Evolutionary conservation across 2,329 filamentous ascomycete species (phyloP).

Genomic region (Paraphoma chrysanthemicola): DNA sequence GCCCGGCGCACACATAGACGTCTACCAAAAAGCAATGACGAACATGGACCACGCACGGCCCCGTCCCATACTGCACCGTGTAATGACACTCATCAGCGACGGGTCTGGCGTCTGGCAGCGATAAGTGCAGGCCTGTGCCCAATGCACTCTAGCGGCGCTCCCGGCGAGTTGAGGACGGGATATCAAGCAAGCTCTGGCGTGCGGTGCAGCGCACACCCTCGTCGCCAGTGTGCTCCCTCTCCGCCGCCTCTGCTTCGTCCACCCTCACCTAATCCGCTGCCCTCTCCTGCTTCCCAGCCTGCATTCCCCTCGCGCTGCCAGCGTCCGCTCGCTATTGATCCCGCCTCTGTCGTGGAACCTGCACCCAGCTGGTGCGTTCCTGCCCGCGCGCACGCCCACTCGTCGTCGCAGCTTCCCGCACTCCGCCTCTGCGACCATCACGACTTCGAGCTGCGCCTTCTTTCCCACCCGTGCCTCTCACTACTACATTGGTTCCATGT

Average conservation of each 20-base stretch:
- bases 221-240: neutral
- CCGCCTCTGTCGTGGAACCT: conserved; percentile 22
- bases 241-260: conserved; percentile 5
- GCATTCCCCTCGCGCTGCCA: conserved; percentile 15
- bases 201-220: conserved; percentile 11
- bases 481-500: conserved; percentile 40
- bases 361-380: conserved; percentile 20
- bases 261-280: neutral
- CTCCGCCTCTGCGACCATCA: conserved; percentile 13
- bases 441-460: conserved; percentile 9
- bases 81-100: conserved; percentile 19
- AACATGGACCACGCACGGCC: conserved; percentile 21
- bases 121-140: conserved; percentile 25
- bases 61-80: conserved; percentile 5
- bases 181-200: conserved; percentile 16
- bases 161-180: conserved; percentile 14
- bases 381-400: conserved; percentile 13
- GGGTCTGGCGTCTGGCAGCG: conserved; percentile 22
- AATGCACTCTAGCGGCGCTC: conserved; percentile 23
- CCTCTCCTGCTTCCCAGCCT: neutral
- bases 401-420: conserved; percentile 16
- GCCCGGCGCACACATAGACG: neutral
- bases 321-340: conserved; percentile 28
- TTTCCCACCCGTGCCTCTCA: conserved; percentile 30
- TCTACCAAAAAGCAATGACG: conserved; percentile 29